Conservation (phyloP, 768 basidiomycete genomes). For the Rhodotorula diobovata region DNA sequence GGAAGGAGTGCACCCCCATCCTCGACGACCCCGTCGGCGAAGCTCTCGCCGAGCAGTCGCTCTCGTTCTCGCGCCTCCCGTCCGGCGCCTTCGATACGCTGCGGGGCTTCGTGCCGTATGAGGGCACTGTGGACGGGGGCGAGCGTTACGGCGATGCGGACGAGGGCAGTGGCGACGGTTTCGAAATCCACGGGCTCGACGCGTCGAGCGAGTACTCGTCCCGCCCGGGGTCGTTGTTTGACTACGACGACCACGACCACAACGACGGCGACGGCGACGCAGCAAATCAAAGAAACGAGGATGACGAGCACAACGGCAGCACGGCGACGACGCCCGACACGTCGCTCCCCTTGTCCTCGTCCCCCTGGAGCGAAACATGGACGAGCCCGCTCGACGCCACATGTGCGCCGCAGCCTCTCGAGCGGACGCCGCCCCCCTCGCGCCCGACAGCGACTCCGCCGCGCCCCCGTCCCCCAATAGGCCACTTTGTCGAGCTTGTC, state of each 20-base stretch:
- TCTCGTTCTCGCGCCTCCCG: neutral
- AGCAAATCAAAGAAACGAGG: neutral
- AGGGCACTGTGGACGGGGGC: no score
- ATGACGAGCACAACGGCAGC: neutral
- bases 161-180: neutral
- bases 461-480: neutral
- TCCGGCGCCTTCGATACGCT: neutral
- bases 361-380: neutral
- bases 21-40: slow-evolving; percentile 2
- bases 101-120: neutral
- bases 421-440: neutral
- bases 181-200: neutral
- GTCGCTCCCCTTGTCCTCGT: neutral
- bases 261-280: neutral
- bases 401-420: no score
- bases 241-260: no score
- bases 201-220: neutral
- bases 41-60: neutral
- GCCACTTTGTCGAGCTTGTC: neutral
- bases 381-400: neutral
- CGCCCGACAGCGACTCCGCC: slow-evolving; percentile 8
- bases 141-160: neutral
- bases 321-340: slow-evolving; percentile 2
- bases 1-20: slow-evolving; percentile 10
- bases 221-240: neutral